Evolutionary conservation across 2,329 filamentous ascomycete genomes (phyloP).

Genomic region (Aspergillus brasiliensis): DNA sequence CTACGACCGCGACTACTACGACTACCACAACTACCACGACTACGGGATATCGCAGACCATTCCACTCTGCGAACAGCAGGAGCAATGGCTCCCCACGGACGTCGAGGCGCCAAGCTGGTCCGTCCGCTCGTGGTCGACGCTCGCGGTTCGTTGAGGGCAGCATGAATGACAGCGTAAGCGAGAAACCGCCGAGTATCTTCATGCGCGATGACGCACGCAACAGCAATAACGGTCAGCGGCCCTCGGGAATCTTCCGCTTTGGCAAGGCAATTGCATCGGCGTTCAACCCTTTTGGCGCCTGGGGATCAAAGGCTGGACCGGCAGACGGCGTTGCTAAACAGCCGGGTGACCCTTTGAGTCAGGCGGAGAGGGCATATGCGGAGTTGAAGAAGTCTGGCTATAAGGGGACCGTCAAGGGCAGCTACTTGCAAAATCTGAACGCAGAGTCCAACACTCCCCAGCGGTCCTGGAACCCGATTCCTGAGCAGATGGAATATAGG

Average conservation of each 20-base stretch:
- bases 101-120: slow-evolving; percentile 10
- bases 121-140: slow-evolving; percentile 51
- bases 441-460: slow-evolving; percentile 31
- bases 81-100: slow-evolving; percentile 17
- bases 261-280: slow-evolving; percentile 56
- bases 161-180: slow-evolving; percentile 79
- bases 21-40: not conserved
- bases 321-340: slow-evolving; percentile 36
- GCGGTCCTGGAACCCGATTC: slow-evolving; percentile 37
- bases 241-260: slow-evolving; percentile 57
- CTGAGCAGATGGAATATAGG: slow-evolving; percentile 33
- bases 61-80: slow-evolving; percentile 9
- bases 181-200: slow-evolving; percentile 69
- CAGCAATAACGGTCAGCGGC: slow-evolving; percentile 22
- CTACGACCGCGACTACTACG: slow-evolving; percentile 3
- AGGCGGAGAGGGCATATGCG: slow-evolving; percentile 55
- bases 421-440: slow-evolving; percentile 28
- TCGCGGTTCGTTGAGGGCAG: slow-evolving; percentile 76
- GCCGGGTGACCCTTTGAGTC: slow-evolving; percentile 48
- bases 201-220: slow-evolving; percentile 47
- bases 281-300: slow-evolving; percentile 57
- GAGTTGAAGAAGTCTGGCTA: slow-evolving; percentile 57
- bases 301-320: slow-evolving; percentile 49
- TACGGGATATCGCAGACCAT: slow-evolving; percentile 19
- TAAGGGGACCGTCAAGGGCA: slow-evolving; percentile 43